Evolutionary conservation across 768 basidiomycete genomes (phyloP), one percentile per base, ranked within the genome.

Genomic region (Termitomyces heimii): DNA sequence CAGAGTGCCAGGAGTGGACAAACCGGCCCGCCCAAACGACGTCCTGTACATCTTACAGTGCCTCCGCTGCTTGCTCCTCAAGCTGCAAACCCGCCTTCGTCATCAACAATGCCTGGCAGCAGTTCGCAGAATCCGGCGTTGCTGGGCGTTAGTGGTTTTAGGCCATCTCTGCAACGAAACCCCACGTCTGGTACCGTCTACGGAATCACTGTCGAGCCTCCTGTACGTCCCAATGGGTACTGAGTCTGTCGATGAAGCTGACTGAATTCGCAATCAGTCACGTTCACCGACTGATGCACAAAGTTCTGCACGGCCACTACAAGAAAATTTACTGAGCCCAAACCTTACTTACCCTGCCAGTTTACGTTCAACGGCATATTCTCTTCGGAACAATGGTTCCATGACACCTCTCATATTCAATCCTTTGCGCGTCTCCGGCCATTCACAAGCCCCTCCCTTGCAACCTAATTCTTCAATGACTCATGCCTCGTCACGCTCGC

Each of bases 181-280:
- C 44, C 24, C 7, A 62, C 56, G 10, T 57, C 54, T 57, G 32
- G 54, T 35, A 54, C 62, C 42, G 29, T 58, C 49, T 57, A 62
- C n/a, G 63, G 62, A 18, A 63, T 67, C 44, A 63, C 54, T 14
- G 59, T 67, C 18, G 58, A 59, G 35, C 55, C 65, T 46, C 65
- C 66, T 5, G 66, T 67, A 56, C 18, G 65, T 63, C 26, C 48
- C 8, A n/a, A 42, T 2, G 37, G 32, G 9, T 7, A 12, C 24
- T 31, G 42, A 1, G 0, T 32, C 39, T n/a, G 45, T 47, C 3
- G 50, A 7, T 2, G 5, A 46, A 52, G 24, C 53, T 31, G 22
- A 37, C 13, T 46, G 37, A 22, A 20, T 3, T 20, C 3, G 39
- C 31, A 24, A 5, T 6, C 29, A 66, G 65, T 66, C 65, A 18